Evolutionary conservation across 139 green algal genomes (phyloP).

Genomic region (Chlorella vulgaris): DNA sequence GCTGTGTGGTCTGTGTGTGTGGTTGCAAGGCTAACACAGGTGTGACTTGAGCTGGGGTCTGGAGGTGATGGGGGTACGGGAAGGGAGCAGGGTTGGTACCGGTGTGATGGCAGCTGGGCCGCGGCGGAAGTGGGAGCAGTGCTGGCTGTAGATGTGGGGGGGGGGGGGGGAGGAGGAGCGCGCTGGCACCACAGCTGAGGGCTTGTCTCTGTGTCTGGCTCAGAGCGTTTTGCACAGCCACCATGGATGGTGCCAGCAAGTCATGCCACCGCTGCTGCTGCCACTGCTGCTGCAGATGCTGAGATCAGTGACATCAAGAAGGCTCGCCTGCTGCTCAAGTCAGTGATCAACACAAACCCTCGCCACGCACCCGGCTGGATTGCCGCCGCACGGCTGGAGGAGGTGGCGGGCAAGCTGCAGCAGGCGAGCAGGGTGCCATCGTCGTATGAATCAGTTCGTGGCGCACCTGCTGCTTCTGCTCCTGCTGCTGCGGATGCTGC

Average conservation of each 20-base stretch:
- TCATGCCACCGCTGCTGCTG: neutral
- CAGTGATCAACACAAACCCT: constrained; percentile 96
- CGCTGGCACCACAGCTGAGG: too few relatives aligned
- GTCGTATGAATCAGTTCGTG: neutral
- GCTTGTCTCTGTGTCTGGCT: too few relatives aligned
- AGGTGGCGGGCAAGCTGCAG: constrained; percentile 72
- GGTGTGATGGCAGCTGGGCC: too few relatives aligned
- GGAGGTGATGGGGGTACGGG: neutral
- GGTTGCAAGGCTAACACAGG: too few relatives aligned
- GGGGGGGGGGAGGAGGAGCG: too few relatives aligned
- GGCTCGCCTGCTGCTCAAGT: constrained; percentile 94
- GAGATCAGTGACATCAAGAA: constrained; percentile 99
- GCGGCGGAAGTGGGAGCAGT: too few relatives aligned
- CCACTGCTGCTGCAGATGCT: constrained; percentile 61
- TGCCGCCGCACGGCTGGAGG: constrained; percentile 89
- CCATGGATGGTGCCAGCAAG: too few relatives aligned
- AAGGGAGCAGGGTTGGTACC: too few relatives aligned
- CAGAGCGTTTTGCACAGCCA: too few relatives aligned
- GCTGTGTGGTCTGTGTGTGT: constrained; percentile 13
- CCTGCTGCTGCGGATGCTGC: too few relatives aligned
- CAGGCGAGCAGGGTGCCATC: neutral
- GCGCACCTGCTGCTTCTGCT: neutral
- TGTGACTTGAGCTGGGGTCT: neutral
- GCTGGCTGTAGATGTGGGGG: too few relatives aligned
- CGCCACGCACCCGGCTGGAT: constrained; percentile 97